Evolutionary conservation across 495 filamentous ascomycete species (phyloP), one percentile per base, ranked within the genome.

Genomic region (Viridothelium virens): DNA sequence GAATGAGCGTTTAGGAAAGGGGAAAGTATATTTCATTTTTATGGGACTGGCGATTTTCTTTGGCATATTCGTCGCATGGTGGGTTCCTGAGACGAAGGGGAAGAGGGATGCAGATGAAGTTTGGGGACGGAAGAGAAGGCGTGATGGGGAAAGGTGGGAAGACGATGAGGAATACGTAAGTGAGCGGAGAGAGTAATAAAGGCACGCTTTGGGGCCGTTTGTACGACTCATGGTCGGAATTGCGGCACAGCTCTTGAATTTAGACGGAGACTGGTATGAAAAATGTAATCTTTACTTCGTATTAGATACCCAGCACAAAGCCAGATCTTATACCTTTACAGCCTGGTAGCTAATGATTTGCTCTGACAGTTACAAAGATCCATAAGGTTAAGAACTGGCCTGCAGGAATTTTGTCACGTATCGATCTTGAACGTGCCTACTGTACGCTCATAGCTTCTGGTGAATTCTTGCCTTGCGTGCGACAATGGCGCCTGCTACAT

Each of bases 1-100:
- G 66, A 94, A 96, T 70, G 79, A 85, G 67, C 82, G 80, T 0
- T 75, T 96, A 63, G 88, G 87, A 0, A 83, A 86, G 4, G 92
- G 92, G 0, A 88, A 86, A 81, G 88, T 92, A 0, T 97, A 92
- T 74, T 96, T 91, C 78, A 79, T 95, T 12, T 97, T 97, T 74
- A 87, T 91, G 0, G 87, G 72, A 1, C 79, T 94, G 67, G 90
- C 91, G 0, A 78, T 79, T 2, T 53, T 90, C 18, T 84, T 87
- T 64, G 87, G 84, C 0, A 41, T 75, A 1, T 92, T 95, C 71
- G 86, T 94, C 33, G 77, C 79, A 33, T 81, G 79, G 76, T 82
- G 78, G 46, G 89, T 96, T 5, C 92, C 92, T 0, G 92, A 96
- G 78, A 95, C 91, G 0, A 89, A 83, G 71, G 91, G 89, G 3